Percentiles rank a stretch among this genome's conserved stretches.
Evolutionary conservation across 148 eudicot genomes (phyloP).

Genomic region (Vaccinium corymbosum): DNA sequence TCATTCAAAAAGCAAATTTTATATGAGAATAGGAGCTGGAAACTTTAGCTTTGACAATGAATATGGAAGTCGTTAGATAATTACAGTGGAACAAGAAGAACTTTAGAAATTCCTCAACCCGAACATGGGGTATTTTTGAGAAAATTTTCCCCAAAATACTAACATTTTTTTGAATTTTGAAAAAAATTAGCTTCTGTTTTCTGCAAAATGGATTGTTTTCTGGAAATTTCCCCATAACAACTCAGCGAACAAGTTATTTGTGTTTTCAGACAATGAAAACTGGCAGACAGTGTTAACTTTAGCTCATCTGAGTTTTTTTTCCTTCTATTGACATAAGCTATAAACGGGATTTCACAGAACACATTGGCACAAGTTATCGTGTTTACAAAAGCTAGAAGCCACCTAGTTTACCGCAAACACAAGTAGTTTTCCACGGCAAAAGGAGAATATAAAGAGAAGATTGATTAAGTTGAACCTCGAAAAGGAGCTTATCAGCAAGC

Average conservation of each 20-base stretch:
- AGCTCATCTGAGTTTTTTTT: no score
- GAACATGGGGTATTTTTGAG: no score
- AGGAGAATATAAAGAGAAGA: neutral
- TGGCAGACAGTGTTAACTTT: no score
- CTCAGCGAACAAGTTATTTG: no score
- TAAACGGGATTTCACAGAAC: neutral
- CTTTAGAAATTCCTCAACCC: neutral
- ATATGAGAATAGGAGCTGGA: neutral
- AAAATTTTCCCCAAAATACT: no score
- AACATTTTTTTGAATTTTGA: no score
- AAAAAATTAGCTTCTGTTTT: no score
- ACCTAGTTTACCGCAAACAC: neutral
- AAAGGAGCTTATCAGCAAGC: conserved; percentile 96
- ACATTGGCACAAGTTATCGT: neutral
- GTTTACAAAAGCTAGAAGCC: neutral
- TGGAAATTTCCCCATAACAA: no score
- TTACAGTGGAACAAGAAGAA: neutral
- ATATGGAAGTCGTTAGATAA: neutral
- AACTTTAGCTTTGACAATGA: neutral
- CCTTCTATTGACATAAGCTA: neutral
- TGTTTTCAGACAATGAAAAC: no score
- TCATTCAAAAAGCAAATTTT: conserved; percentile 1
- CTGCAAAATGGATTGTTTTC: no score
- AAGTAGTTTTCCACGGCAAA: neutral
- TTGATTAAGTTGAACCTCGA: conserved; percentile 47